Percentiles rank a stretch among this genome's conserved stretches.
Conservation (phyloP, 2,329 filamentous ascomycete species). For the Fusarium nygamai region DNA sequence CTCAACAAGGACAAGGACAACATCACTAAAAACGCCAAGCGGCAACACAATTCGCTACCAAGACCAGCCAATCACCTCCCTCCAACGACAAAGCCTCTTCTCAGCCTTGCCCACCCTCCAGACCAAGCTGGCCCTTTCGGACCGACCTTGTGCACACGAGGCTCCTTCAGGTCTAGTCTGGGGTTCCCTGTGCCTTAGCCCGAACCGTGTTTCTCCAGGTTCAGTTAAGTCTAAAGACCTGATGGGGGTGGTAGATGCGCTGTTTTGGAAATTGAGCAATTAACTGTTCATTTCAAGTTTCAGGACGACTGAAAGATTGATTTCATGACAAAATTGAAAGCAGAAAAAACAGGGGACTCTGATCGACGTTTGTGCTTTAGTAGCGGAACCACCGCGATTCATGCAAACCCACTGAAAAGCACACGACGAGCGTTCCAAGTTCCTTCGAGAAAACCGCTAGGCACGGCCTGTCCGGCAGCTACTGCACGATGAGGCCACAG, state of each 20-base stretch:
- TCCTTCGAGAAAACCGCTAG: constrained; percentile 42
- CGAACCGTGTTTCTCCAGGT: constrained; percentile 40
- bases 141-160: constrained; percentile 33
- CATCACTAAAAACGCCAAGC: background rate
- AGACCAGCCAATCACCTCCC: background rate
- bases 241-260: constrained; percentile 14
- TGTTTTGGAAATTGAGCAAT: constrained; percentile 24
- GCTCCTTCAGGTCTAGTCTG: constrained; percentile 32
- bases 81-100: background rate
- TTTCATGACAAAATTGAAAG: background rate
- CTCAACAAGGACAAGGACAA: background rate
- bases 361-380: constrained; percentile 5
- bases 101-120: constrained; percentile 36
- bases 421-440: constrained; percentile 28
- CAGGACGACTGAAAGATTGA: background rate
- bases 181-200: constrained; percentile 7
- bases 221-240: constrained; percentile 15
- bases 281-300: background rate
- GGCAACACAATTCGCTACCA: background rate
- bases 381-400: constrained; percentile 20
- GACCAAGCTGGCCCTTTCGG: constrained; percentile 41
- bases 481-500: constrained; percentile 42
- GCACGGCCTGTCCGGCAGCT: constrained; percentile 41
- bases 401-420: constrained; percentile 31
- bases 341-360: background rate